These are phyloP conservation scores for Verticillium alfalfae DNA, from an alignment of 2,329 filamentous ascomycete genomes.

Conservation along the genomic window DNA sequence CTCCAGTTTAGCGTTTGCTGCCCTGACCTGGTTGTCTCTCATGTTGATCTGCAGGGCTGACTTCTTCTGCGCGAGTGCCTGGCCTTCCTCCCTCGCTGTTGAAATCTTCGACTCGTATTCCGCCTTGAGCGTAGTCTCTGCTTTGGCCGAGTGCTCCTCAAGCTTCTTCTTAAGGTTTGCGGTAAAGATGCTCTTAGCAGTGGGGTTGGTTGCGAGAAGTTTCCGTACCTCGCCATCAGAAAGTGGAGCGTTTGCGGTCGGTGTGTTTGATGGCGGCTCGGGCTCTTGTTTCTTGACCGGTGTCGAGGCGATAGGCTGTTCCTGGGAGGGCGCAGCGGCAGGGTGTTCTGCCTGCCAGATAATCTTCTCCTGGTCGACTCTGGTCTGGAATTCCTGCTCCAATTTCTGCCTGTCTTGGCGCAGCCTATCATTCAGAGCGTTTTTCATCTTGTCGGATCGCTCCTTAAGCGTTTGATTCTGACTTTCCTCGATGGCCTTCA, in stretches of 20 bases:
- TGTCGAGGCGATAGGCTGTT: slow-evolving; percentile 24
- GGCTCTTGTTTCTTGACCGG: slow-evolving; percentile 29
- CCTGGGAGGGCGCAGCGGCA: slow-evolving; percentile 8
- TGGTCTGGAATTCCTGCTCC: slow-evolving; percentile 48
- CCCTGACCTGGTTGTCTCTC: slow-evolving; percentile 62
- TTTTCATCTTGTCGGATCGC: slow-evolving; percentile 65
- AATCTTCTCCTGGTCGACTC: slow-evolving; percentile 58
- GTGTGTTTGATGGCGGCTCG: slow-evolving; percentile 27
- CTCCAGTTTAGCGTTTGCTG: slow-evolving; percentile 64
- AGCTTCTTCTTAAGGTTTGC: slow-evolving; percentile 66
- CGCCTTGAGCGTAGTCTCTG: slow-evolving; percentile 36
- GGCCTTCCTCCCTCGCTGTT: slow-evolving; percentile 56
- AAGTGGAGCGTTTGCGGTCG: slow-evolving; percentile 33
- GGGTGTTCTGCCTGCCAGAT: slow-evolving; percentile 54
- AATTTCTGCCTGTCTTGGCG: slow-evolving; percentile 54
- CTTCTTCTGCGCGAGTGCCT: slow-evolving; percentile 71
- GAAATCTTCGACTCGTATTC: slow-evolving; percentile 49
- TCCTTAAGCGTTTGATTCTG: slow-evolving; percentile 57
- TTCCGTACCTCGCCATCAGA: slow-evolving; percentile 51
- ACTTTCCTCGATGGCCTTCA: slow-evolving; percentile 57
- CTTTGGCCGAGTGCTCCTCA: slow-evolving; percentile 56
- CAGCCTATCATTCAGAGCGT: slow-evolving; percentile 63
- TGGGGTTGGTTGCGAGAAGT: slow-evolving; percentile 50
- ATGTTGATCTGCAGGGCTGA: slow-evolving; percentile 71
- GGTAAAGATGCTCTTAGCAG: slow-evolving; percentile 52